Percentiles rank a stretch among this genome's conserved stretches.
Evolutionary conservation across 768 basidiomycete species (phyloP).

Genomic region (Amanita pallidorosea): DNA sequence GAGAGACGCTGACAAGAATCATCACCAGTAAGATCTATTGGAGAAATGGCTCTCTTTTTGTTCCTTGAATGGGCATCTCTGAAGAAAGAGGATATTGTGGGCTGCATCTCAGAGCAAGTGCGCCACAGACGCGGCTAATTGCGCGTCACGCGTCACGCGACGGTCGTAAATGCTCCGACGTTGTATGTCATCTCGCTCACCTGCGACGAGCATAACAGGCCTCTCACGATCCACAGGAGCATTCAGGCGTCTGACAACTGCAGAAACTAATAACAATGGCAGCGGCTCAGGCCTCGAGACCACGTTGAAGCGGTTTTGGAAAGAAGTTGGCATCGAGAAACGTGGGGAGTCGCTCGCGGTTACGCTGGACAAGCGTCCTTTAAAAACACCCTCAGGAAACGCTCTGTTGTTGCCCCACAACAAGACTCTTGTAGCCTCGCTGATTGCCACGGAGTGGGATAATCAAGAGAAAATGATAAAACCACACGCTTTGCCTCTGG

Average conservation of each 20-base stretch:
- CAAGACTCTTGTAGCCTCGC: constrained; percentile 64
- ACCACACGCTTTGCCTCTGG: constrained; percentile 87
- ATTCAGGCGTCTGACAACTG: constrained; percentile 4
- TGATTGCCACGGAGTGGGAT: constrained; percentile 96
- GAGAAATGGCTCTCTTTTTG: constrained; percentile 22
- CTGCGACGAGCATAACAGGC: constrained; percentile 5
- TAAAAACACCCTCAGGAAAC: constrained; percentile 87
- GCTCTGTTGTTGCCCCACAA: constrained; percentile 57
- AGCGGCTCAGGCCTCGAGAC: constrained; percentile 66
- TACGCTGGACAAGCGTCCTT: constrained; percentile 70
- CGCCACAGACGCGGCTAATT: not conserved
- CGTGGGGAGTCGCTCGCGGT: constrained; percentile 43
- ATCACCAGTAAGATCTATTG: constrained; percentile 47
- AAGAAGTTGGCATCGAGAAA: constrained; percentile 68
- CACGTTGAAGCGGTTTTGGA: constrained; percentile 90
- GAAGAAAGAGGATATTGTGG: constrained; percentile 31
- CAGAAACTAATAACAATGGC: constrained; percentile 36
- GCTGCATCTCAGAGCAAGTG: constrained; percentile 13
- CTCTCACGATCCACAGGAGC: not conserved
- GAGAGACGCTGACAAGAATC: constrained; percentile 21
- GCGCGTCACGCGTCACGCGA: not conserved
- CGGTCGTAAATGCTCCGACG: not conserved
- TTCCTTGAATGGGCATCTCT: constrained; percentile 9
- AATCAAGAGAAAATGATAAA: constrained; percentile 79
- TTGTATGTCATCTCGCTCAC: constrained; percentile 5